Percentiles rank a stretch among this genome's conserved stretches.
Conservation (phyloP, 352 stramenopile genomes). For the Globisporangium canariense region DNA sequence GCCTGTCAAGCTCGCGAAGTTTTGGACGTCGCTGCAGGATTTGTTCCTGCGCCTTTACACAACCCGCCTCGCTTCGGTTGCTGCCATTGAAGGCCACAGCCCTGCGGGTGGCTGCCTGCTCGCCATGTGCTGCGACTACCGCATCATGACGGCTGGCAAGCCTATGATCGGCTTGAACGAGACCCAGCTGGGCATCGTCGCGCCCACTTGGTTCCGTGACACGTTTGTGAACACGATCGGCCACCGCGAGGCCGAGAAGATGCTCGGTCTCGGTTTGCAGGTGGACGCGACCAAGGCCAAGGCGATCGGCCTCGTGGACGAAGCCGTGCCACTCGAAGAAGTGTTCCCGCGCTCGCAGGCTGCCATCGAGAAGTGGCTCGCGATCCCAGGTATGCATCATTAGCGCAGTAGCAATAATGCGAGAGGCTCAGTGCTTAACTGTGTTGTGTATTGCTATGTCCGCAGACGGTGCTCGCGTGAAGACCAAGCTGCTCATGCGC, state of each 20-base stretch:
- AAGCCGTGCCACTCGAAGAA: constrained; percentile 72
- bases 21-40: constrained; percentile 92
- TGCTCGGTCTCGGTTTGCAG: constrained; percentile 77
- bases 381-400: constrained; percentile 56
- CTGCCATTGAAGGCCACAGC: constrained; percentile 90
- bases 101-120: constrained; percentile 93
- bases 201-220: constrained; percentile 75
- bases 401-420: neutral
- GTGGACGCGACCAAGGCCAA: constrained; percentile 75
- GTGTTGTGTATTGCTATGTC: neutral
- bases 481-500: constrained; percentile 78
- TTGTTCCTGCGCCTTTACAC: constrained; percentile 93
- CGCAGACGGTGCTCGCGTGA: constrained; percentile 60
- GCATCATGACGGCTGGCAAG: constrained; percentile 88
- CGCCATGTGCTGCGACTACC: constrained; percentile 93
- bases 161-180: constrained; percentile 94
- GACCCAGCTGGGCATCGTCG: constrained; percentile 91
- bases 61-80: constrained; percentile 80
- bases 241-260: constrained; percentile 82
- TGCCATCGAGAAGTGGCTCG: constrained; percentile 71
- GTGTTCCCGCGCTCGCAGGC: constrained; percentile 64
- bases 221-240: constrained; percentile 85
- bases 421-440: neutral
- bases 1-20: constrained; percentile 64
- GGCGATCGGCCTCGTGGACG: constrained; percentile 72